Evolutionary conservation across 2,329 filamentous ascomycete species (phyloP), one percentile per base, ranked within the genome.

Genomic region (Elsinoe arachidis): DNA sequence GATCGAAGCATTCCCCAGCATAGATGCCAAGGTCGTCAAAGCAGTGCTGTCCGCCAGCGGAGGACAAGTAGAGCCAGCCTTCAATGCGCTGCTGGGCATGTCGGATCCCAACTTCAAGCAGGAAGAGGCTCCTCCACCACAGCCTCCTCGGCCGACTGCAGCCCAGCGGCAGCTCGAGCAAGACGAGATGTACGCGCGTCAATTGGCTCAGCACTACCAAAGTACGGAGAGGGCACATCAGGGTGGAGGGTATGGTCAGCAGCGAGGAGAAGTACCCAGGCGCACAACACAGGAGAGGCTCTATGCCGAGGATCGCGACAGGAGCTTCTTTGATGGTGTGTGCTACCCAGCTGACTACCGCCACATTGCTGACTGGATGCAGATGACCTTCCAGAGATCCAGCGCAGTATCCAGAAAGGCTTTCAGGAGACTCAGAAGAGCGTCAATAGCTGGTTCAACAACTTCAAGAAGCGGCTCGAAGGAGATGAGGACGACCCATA

Each of bases 351-450:
- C 63, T 61, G 53, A 51, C 21, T 17, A 55, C 61, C 34, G 56
- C 53, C 58, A 58, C 3, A 12, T 44, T 47, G 21, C 56, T 62
- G 34, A 58, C 7, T n/a, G 10, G n/a, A 12, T 38, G 55, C 62
- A 84, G 93, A 99, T 66, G 93, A 99, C 64, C 81, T 99, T 12
- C 92, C 93, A 1, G 84, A 92, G 52, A 96, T 99, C 68, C 86
- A 85, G 63, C 90, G 96, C 69, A 96, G 95, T 67, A 81, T 99
- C 64, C 87, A 86, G 69, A 95, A 97, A 74, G 93, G 93, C 3
- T 99, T 99, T 73, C 68, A 90, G 57, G 91, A 99, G 68, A 97
- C 93, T 1, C 93, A 97, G 74, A 85, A 82, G 57, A 95, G 88
- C 68, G 88, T 99, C 65, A 97, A 95, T 74, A 82, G 83, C 52